These are phyloP conservation scores for Peribolospora kevripleyi DNA, from an alignment of 768 basidiomycete species.

Conservation along the genomic window DNA sequence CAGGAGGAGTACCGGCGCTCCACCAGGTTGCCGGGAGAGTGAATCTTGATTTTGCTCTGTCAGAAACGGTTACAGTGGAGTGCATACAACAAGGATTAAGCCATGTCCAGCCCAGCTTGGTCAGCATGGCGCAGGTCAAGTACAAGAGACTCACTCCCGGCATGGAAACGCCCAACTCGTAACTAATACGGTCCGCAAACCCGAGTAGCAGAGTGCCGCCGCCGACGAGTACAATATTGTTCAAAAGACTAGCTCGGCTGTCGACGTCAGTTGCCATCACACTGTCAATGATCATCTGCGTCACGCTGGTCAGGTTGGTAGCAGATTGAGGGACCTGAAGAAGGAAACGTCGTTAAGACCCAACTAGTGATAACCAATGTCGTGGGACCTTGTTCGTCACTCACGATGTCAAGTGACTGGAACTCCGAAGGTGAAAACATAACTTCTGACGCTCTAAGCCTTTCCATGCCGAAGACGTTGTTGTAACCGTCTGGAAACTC, in stretches of 20 bases:
- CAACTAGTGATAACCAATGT: too few species aligned
- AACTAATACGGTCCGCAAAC: constrained; percentile 53
- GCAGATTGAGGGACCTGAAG: background rate
- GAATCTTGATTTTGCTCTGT: constrained; percentile 52
- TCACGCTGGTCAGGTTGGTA: constrained; percentile 22
- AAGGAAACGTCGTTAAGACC: background rate
- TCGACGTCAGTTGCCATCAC: constrained; percentile 75
- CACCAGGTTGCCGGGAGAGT: constrained; percentile 67
- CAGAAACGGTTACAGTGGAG: background rate
- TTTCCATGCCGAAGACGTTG: constrained; percentile 49
- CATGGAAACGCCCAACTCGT: constrained; percentile 49
- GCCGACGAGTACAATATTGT: constrained; percentile 88
- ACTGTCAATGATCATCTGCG: constrained; percentile 48
- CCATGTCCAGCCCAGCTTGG: background rate
- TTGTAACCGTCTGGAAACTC: constrained; percentile 93
- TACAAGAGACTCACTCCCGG: constrained; percentile 38
- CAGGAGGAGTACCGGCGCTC: constrained; percentile 82
- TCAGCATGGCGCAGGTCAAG: background rate
- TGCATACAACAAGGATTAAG: background rate
- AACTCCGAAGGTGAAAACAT: constrained; percentile 48
- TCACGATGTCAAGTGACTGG: background rate
- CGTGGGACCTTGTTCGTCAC: background rate
- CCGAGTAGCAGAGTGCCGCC: constrained; percentile 72
- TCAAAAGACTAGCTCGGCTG: constrained; percentile 62
- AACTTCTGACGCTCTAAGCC: constrained; percentile 55